These are phyloP conservation scores for Agrocybe chaxingu DNA, from an alignment of 768 basidiomycete species.

Conservation along the genomic window DNA sequence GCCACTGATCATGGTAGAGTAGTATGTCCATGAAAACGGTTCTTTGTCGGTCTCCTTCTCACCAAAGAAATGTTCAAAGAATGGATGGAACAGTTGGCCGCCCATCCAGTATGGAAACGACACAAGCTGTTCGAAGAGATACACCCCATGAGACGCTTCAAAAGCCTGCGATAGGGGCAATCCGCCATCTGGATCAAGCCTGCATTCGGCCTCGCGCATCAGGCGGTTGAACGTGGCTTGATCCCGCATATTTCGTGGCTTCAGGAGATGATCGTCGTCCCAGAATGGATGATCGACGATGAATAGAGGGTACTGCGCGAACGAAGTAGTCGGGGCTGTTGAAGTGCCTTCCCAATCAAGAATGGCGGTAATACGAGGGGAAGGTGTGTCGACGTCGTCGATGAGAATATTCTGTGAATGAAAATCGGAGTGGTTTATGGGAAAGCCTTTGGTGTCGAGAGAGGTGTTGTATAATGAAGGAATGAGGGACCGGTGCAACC, in stretches of 20 bases:
- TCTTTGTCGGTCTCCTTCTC: too few species aligned
- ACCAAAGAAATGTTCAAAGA: too few species aligned
- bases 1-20: too few species aligned
- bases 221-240: constrained; percentile 8
- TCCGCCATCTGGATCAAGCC: too few species aligned
- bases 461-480: constrained; percentile 12
- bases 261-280: constrained; percentile 4
- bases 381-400: constrained; percentile 3
- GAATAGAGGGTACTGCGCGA: constrained; percentile 8
- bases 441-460: constrained; percentile 11
- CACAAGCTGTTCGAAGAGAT: too few species aligned
- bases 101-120: too few species aligned
- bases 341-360: constrained; percentile 19
- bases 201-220: constrained; percentile 1
- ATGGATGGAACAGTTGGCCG: too few species aligned
- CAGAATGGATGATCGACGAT: constrained; percentile 6
- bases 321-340: not conserved
- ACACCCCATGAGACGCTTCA: too few species aligned
- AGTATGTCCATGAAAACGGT: too few species aligned
- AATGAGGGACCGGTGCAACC: constrained; percentile 5
- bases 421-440: constrained; percentile 15
- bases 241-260: constrained; percentile 2
- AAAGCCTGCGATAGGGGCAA: too few species aligned
- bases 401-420: constrained; percentile 20
- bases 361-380: constrained; percentile 5